Base-by-base conservation (phyloP, 23 red algal species). In the Gracilaria domingensis region DNA sequence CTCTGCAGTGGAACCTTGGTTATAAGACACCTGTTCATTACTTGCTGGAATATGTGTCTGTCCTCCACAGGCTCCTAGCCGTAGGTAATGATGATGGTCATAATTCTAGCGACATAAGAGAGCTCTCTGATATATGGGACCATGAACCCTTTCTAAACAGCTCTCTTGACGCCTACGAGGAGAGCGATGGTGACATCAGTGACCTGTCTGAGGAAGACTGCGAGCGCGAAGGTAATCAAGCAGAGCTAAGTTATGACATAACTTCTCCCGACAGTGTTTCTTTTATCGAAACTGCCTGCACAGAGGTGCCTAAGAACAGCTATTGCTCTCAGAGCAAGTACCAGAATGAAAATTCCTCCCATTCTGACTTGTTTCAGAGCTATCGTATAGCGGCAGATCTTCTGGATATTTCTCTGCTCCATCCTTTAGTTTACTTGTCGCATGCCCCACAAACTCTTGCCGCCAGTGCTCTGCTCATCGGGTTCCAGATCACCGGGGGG, bases 1-100 rank as follows among this genome's bases (percentile, higher is more conserved):
- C 60, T 66, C 30, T 85, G 81, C 29, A 67, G 39, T 85, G 81
- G 81, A 60, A 85, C 60, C 30, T 85, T 44, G 60, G 37, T 48
- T 35, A 49, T 28, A 85, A 85, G 28, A 85, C 81, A 42, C 81
- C 81, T 45, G 60, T 85, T 38, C 81, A 85, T 50, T 85, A 62
- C 30, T 47, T 85, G 17, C 45, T 67, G 40, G 59, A 85, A 65
- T 85, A 65, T 85, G 30, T 85, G 81, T 36, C 81, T 69, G 65
- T 85, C 49, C 40, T 85, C 20, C 44, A 66, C 18, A 69, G 37
- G 39, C 60, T 48, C 13, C 60, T 70, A 16, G 60, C 59, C 40
- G 45, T 69, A 49, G 81, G 55, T 32, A 34, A 44, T 59, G 80
- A 66, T 35, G 60, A 59, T 25, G 55, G 45, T 42, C 0, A 40